These are phyloP conservation scores for Canariomyces notabilis DNA, from an alignment of 2,329 filamentous ascomycete species.

Conservation along the genomic window DNA sequence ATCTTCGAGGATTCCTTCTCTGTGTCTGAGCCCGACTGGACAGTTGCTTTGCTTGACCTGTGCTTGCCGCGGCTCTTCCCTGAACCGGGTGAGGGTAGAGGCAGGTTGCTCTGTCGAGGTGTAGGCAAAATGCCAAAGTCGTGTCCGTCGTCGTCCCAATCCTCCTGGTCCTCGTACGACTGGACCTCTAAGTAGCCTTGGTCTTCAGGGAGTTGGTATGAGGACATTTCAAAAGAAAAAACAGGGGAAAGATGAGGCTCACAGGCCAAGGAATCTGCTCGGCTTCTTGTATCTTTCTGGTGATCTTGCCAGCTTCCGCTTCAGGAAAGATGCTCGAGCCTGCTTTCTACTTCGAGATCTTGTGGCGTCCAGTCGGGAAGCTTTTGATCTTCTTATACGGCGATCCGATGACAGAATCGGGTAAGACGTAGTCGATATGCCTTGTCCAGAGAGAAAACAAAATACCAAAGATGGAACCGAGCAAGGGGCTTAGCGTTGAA, in stretches of 20 bases:
- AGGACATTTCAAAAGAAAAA: constrained; percentile 21
- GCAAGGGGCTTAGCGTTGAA: constrained; percentile 21
- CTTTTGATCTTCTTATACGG: constrained; percentile 20
- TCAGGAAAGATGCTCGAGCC: constrained; percentile 16
- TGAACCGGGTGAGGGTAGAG: constrained; percentile 8
- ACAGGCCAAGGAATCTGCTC: constrained; percentile 15
- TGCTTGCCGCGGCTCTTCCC: constrained; percentile 17
- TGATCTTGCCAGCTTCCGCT: constrained; percentile 9
- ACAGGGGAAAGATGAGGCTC: constrained; percentile 17
- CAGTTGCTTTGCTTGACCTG: constrained; percentile 15
- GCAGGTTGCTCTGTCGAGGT: constrained; percentile 13
- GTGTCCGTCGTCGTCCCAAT: constrained; percentile 11
- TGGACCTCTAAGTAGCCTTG: constrained; percentile 16
- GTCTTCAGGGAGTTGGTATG: constrained; percentile 26
- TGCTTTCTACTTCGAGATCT: constrained; percentile 10
- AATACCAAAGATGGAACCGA: constrained; percentile 22
- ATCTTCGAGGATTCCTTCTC: constrained; percentile 27
- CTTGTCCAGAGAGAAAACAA: constrained; percentile 9
- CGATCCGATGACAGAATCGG: neutral
- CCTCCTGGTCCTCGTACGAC: constrained; percentile 7
- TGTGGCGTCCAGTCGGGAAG: constrained; percentile 17
- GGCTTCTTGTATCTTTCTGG: constrained; percentile 14
- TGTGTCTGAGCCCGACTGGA: constrained; percentile 29
- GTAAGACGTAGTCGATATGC: constrained; percentile 7
- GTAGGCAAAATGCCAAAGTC: constrained; percentile 5